phyloP scores from a whole-genome alignment of 768 basidiomycete species.

The Boletus rex-veris region DNA sequence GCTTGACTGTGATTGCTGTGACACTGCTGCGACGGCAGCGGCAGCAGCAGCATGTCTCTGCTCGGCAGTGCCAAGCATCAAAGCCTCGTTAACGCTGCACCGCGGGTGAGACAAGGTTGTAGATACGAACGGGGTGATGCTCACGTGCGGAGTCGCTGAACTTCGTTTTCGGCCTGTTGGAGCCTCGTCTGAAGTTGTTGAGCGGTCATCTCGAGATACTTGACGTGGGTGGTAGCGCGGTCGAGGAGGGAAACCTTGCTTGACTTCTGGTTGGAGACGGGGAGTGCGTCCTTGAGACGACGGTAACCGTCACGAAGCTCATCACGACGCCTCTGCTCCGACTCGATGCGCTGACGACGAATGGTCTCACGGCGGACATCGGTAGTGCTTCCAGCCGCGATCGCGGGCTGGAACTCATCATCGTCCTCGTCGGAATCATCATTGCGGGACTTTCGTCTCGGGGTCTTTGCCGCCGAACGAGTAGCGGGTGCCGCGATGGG shows the following conservation, averaged over 20 bases:
- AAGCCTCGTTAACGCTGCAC: conserved; percentile 74
- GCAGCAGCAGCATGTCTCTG: conserved; percentile 61
- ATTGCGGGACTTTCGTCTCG: conserved; percentile 46
- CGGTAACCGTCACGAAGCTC: conserved; percentile 92
- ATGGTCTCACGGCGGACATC: conserved; percentile 86
- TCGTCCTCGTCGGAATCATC: conserved; percentile 72
- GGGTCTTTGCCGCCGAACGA: conserved; percentile 52
- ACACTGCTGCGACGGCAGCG: conserved; percentile 54
- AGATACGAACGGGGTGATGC: conserved; percentile 12
- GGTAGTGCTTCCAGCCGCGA: conserved; percentile 42
- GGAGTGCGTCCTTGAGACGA: conserved; percentile 86
- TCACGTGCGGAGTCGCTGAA: conserved; percentile 68
- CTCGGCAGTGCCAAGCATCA: conserved; percentile 82
- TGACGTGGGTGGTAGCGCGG: conserved; percentile 83
- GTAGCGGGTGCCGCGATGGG: conserved; percentile 55
- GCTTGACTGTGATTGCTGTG: conserved; percentile 36
- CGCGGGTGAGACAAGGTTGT: not conserved
- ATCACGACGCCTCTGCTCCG: conserved; percentile 87
- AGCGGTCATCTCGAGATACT: conserved; percentile 79
- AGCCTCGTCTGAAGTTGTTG: conserved; percentile 72
- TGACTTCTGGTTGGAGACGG: conserved; percentile 86
- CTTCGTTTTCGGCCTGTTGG: conserved; percentile 76
- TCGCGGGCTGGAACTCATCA: conserved; percentile 66
- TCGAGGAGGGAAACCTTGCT: conserved; percentile 91
- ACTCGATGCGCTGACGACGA: conserved; percentile 90